A percentile compares a stretch with the other conserved stretches of the same genome.
phyloP scores from a whole-genome alignment of 306 rosid genomes.

The Chamaecrista fasciculata region DNA sequence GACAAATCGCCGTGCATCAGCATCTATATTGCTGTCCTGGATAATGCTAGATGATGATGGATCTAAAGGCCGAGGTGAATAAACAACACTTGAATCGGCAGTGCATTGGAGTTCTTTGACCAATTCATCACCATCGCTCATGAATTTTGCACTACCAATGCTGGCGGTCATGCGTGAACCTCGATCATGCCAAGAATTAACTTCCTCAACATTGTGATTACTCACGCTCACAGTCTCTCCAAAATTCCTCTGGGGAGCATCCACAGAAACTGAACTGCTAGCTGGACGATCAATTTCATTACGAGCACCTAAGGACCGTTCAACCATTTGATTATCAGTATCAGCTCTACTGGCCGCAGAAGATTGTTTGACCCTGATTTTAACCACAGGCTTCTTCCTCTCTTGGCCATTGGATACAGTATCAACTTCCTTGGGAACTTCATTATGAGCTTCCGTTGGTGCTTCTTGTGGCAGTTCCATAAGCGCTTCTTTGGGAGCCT shows the following conservation, averaged over 20 bases:
- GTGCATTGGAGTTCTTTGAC: constrained; percentile 91
- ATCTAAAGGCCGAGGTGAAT: constrained; percentile 46
- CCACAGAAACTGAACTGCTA: constrained; percentile 92
- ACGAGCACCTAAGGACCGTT: constrained; percentile 65
- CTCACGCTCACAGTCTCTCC: constrained; percentile 54
- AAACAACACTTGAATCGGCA: constrained; percentile 84
- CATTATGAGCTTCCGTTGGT: constrained; percentile 44
- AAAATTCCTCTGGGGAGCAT: constrained; percentile 81
- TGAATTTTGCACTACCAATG: constrained; percentile 80
- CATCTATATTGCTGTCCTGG: constrained; percentile 67
- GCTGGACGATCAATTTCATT: constrained; percentile 63
- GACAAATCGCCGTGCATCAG: constrained; percentile 60
- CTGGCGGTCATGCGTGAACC: constrained; percentile 95
- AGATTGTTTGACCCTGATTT: constrained; percentile 81
- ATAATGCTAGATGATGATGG: constrained; percentile 75
- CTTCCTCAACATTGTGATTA: constrained; percentile 75
- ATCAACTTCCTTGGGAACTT: constrained; percentile 60
- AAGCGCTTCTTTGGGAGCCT: constrained; percentile 32
- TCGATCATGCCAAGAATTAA: constrained; percentile 67
- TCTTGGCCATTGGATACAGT: constrained; percentile 61
- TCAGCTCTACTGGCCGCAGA: constrained; percentile 83
- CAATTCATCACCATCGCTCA: constrained; percentile 65
- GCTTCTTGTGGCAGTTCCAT: constrained; percentile 38
- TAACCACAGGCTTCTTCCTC: constrained; percentile 58
- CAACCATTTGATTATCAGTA: constrained; percentile 66